phyloP scores from a whole-genome alignment of 2,329 filamentous ascomycete species.

The Alternaria viburni region DNA sequence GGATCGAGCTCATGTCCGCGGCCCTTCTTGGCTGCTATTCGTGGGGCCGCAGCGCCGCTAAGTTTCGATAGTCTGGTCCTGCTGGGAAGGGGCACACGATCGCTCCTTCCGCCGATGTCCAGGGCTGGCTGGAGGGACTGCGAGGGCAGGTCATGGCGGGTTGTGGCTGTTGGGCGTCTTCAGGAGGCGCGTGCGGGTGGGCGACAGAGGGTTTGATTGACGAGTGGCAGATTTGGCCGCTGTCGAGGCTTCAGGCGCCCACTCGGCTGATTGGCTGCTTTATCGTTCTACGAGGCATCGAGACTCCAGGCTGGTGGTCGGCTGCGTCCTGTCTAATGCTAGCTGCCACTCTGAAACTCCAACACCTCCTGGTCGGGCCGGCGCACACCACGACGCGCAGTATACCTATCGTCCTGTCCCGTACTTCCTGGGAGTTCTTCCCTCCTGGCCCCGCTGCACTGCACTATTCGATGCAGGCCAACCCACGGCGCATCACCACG shows the following conservation, averaged over 20 bases:
- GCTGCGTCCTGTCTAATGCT: conserved; percentile 18
- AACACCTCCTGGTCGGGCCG: conserved; percentile 19
- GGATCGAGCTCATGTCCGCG: conserved; percentile 6
- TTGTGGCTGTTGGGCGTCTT: not conserved
- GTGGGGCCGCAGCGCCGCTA: conserved; percentile 7
- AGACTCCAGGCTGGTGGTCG: not conserved
- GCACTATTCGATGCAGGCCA: not conserved
- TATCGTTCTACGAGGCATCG: conserved; percentile 8
- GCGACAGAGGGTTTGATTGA: conserved; percentile 2
- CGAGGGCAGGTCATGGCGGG: not conserved
- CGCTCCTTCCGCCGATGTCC: not conserved
- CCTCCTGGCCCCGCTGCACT: not conserved
- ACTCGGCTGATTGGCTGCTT: not conserved
- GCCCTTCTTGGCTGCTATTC: conserved; percentile 1
- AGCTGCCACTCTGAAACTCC: conserved; percentile 23
- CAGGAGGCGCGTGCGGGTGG: conserved; percentile 2
- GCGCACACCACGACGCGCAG: not conserved
- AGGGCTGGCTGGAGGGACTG: not conserved
- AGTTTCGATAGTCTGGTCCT: conserved; percentile 15
- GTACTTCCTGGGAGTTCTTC: not conserved
- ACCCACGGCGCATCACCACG: not conserved
- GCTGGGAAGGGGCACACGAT: conserved; percentile 4
- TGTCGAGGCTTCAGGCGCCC: not conserved
- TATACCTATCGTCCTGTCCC: conserved; percentile 9
- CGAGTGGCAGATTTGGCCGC: not conserved